Conservation (phyloP, 768 basidiomycete genomes). For the Neoboletus subvelutipes region DNA sequence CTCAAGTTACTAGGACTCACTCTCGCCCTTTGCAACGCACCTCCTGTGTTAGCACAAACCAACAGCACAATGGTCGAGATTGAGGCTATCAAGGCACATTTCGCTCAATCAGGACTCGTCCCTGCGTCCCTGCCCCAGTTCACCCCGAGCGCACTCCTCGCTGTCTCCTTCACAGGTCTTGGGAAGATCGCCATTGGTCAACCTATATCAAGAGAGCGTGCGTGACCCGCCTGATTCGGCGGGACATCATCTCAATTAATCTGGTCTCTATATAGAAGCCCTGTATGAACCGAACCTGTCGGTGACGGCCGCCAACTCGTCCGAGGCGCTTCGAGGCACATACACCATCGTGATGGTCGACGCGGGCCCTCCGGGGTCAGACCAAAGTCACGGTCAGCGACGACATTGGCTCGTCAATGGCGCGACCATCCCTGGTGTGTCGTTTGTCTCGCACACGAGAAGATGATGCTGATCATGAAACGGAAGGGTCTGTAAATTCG, state of each 20-base stretch:
- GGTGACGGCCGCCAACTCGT: constrained; percentile 49
- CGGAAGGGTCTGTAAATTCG: constrained; percentile 25
- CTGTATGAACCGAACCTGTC: constrained; percentile 52
- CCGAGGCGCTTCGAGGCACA: constrained; percentile 43
- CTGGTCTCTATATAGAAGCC: constrained; percentile 46
- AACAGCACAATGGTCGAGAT: constrained; percentile 45
- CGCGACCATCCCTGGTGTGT: constrained; percentile 48
- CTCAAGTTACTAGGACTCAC: constrained; percentile 17
- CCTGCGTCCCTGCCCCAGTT: constrained; percentile 63
- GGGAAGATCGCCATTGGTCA: constrained; percentile 59
- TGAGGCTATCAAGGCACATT: constrained; percentile 66
- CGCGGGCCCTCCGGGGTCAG: constrained; percentile 63
- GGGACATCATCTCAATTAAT: neutral
- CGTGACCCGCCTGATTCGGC: constrained; percentile 26
- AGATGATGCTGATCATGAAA: neutral
- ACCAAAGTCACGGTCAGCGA: constrained; percentile 57
- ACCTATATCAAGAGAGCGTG: constrained; percentile 53
- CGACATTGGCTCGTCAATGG: constrained; percentile 82
- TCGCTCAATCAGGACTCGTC: constrained; percentile 57
- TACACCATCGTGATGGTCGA: constrained; percentile 79
- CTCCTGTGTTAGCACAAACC: constrained; percentile 47
- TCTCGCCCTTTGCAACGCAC: constrained; percentile 36
- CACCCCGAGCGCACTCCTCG: constrained; percentile 56
- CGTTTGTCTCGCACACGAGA: neutral
- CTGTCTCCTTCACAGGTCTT: constrained; percentile 48